These are phyloP conservation scores for Colletotrichum sp. DNA, from an alignment of 2,329 filamentous ascomycete species.

Conservation along the genomic window DNA sequence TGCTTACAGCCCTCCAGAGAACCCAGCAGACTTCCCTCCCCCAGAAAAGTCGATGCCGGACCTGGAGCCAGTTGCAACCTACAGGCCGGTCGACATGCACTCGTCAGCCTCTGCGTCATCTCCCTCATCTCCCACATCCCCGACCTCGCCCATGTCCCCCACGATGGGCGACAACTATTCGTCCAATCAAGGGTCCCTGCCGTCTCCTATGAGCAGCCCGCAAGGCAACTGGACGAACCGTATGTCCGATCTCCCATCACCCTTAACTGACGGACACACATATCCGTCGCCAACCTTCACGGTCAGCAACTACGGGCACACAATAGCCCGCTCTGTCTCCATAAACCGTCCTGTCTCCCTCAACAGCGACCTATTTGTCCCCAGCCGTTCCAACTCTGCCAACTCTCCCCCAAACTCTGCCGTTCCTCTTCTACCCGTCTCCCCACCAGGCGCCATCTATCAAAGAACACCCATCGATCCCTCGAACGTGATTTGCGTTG, in stretches of 20 bases:
- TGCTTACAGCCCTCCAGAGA: conserved; percentile 48
- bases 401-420: conserved; percentile 26
- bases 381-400: conserved; percentile 33
- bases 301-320: conserved; percentile 23
- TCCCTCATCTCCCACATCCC: conserved; percentile 27
- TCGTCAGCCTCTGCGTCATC: conserved; percentile 31
- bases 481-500: conserved; percentile 58
- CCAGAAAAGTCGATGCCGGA: conserved; percentile 39
- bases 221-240: conserved; percentile 47
- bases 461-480: conserved; percentile 59
- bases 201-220: conserved; percentile 55
- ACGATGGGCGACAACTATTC: conserved; percentile 39
- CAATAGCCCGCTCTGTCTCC: conserved; percentile 1
- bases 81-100: conserved; percentile 35
- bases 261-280: conserved; percentile 33
- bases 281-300: conserved; percentile 26
- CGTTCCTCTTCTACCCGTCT: conserved; percentile 24
- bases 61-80: conserved; percentile 35
- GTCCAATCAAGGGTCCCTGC: conserved; percentile 45
- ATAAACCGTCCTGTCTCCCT: conserved; percentile 12
- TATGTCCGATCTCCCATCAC: conserved; percentile 45
- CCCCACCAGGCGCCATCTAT: conserved; percentile 36
- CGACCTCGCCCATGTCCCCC: conserved; percentile 25
- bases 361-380: conserved; percentile 28
- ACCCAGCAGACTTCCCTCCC: conserved; percentile 28